Percentiles rank a stretch among this genome's conserved stretches.
Evolutionary conservation across 2,329 filamentous ascomycete species (phyloP).

Genomic region (Curvularia sp.): DNA sequence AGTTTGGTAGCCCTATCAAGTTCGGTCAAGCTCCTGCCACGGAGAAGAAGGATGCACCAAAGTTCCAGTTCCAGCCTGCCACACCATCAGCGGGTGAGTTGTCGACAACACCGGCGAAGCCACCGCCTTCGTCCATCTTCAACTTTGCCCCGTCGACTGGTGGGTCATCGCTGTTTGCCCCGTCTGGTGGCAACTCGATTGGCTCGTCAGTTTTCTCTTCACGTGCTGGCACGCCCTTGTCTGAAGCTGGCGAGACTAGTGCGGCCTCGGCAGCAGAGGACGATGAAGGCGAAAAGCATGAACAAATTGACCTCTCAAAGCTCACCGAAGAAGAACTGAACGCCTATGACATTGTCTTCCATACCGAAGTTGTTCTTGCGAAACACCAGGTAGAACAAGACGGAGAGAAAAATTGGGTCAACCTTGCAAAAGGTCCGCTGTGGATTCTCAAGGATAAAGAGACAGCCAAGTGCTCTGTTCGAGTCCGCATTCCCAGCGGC

Average conservation of each 20-base stretch:
- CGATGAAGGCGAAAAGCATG: slow-evolving; percentile 38
- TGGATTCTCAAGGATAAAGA: slow-evolving; percentile 50
- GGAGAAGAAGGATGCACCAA: slow-evolving; percentile 34
- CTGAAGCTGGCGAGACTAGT: slow-evolving; percentile 42
- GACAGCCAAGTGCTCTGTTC: slow-evolving; percentile 42
- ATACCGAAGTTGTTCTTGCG: slow-evolving; percentile 37
- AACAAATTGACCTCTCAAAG: slow-evolving; percentile 42
- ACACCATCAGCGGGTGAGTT: slow-evolving; percentile 36
- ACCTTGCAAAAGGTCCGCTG: slow-evolving; percentile 42
- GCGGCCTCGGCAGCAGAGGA: slow-evolving; percentile 40
- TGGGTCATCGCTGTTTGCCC: slow-evolving; percentile 31
- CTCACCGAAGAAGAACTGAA: slow-evolving; percentile 45
- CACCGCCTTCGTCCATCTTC: slow-evolving; percentile 33
- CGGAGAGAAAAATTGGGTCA: slow-evolving; percentile 42
- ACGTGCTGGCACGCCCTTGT: slow-evolving; percentile 47
- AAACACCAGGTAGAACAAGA: slow-evolving; percentile 39
- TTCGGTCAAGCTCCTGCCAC: slow-evolving; percentile 37
- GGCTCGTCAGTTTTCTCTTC: slow-evolving; percentile 44
- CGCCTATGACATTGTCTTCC: slow-evolving; percentile 46
- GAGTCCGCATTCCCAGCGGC: slow-evolving; percentile 45
- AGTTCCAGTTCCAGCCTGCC: slow-evolving; percentile 39
- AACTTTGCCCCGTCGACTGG: slow-evolving; percentile 30
- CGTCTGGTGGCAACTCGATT: slow-evolving; percentile 35
- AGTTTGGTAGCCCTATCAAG: slow-evolving; percentile 47
- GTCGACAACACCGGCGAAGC: slow-evolving; percentile 40